Conservation (phyloP, 805 yeast genomes). For the Candida railenensis region DNA sequence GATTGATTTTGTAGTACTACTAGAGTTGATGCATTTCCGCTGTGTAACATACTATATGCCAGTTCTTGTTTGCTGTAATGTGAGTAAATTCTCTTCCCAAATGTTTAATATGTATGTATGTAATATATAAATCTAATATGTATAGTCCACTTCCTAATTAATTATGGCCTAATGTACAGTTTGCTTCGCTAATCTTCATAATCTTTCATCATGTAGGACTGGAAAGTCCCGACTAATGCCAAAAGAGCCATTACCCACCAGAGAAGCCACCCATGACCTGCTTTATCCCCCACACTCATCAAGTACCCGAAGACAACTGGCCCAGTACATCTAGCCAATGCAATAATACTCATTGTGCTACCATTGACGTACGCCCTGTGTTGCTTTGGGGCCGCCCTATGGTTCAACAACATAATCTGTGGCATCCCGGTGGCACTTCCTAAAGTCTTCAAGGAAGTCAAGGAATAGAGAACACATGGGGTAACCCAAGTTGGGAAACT, state of each 20-base stretch:
- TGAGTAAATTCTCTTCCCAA: too few relatives aligned
- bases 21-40: too few relatives aligned
- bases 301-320: conserved; percentile 34
- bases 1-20: too few relatives aligned
- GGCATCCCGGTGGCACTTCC: conserved; percentile 37
- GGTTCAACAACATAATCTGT: conserved; percentile 32
- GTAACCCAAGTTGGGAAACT: conserved; percentile 30
- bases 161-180: too few relatives aligned
- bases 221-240: conserved; percentile 27
- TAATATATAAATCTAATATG: background rate
- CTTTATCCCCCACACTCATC: conserved; percentile 30
- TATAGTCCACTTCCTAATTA: too few relatives aligned
- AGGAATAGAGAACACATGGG: conserved; percentile 22
- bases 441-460: conserved; percentile 31
- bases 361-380: conserved; percentile 38
- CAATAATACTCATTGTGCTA: conserved; percentile 30
- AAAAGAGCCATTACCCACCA: conserved; percentile 35
- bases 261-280: conserved; percentile 24
- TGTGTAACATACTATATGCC: too few relatives aligned
- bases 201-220: conserved; percentile 26
- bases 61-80: too few relatives aligned
- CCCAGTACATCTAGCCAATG: conserved; percentile 31
- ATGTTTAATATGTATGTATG: too few relatives aligned
- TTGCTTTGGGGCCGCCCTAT: conserved; percentile 32
- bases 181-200: conserved; percentile 23